phyloP scores from a whole-genome alignment of 2,329 filamentous ascomycete species.

The Trichophyton equinum region DNA sequence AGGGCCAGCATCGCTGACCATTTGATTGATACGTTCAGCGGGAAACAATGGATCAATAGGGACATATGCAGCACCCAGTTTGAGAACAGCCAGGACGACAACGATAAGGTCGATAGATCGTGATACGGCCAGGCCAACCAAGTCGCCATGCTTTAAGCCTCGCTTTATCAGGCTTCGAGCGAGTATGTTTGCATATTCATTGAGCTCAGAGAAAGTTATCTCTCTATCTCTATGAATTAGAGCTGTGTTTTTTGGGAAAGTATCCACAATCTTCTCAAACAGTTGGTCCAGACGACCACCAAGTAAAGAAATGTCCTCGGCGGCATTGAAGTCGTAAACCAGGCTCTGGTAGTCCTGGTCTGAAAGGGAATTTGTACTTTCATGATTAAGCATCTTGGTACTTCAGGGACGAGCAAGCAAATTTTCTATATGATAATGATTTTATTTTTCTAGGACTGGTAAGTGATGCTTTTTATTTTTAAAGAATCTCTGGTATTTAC shows the following conservation, averaged over 20 bases:
- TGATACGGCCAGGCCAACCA: constrained; percentile 32
- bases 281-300: neutral
- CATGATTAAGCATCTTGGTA: neutral
- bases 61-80: constrained; percentile 25
- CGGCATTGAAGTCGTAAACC: neutral
- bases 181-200: constrained; percentile 20
- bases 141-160: constrained; percentile 14
- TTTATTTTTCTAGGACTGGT: neutral
- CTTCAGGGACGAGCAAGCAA: neutral
- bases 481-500: no score
- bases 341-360: neutral
- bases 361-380: neutral
- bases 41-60: constrained; percentile 29
- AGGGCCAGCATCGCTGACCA: constrained; percentile 22
- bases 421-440: neutral
- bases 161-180: constrained; percentile 18
- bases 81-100: constrained; percentile 25
- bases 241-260: neutral
- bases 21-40: constrained; percentile 20
- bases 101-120: constrained; percentile 25
- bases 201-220: neutral
- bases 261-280: constrained; percentile 1
- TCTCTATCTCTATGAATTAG: neutral
- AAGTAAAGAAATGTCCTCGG: neutral
- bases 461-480: neutral